Percentiles rank a stretch among this genome's conserved stretches.
Conservation (phyloP, 805 yeast species). For the Clavispora asparagi region DNA sequence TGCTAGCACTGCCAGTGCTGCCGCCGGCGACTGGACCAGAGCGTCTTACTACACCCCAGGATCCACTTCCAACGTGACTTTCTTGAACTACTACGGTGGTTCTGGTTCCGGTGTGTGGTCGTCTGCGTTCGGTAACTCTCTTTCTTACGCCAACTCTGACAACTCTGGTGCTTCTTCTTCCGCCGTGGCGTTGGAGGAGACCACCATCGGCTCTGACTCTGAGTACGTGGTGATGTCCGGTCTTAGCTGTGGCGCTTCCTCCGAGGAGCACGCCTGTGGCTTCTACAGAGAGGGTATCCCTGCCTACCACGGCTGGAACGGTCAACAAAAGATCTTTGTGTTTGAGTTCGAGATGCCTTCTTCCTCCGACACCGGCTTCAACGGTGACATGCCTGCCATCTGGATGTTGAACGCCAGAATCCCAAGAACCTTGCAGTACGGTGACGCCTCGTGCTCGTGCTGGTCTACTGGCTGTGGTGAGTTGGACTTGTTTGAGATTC, state of each 20-base stretch:
- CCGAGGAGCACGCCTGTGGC: conserved; percentile 61
- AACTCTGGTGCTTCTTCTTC: conserved; percentile 69
- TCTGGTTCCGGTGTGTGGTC: conserved; percentile 89
- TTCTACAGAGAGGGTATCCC: conserved; percentile 81
- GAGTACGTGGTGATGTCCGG: conserved; percentile 85
- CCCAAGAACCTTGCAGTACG: conserved; percentile 96
- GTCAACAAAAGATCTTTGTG: conserved; percentile 77
- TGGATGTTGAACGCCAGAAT: conserved; percentile 94
- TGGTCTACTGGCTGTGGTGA: conserved; percentile 98
- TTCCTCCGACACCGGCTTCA: conserved; percentile 38
- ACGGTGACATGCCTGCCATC: conserved; percentile 96
- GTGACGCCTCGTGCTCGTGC: conserved; percentile 81
- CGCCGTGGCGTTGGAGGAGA: conserved; percentile 64
- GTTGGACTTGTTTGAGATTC: conserved; percentile 88
- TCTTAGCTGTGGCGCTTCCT: conserved; percentile 39
- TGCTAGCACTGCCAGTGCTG: conserved; percentile 27
- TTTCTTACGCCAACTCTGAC: conserved; percentile 76
- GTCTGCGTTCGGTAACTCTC: conserved; percentile 82
- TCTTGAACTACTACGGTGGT: conserved; percentile 88
- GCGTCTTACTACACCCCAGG: conserved; percentile 65
- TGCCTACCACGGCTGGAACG: conserved; percentile 92
- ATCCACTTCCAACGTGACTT: conserved; percentile 62
- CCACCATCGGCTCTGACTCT: conserved; percentile 61
- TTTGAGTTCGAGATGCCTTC: conserved; percentile 94
- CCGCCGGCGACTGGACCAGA: conserved; percentile 56